phyloP scores from a whole-genome alignment of 1,139 yeast genomes.

The Sugiyamaella grinbergsii region DNA sequence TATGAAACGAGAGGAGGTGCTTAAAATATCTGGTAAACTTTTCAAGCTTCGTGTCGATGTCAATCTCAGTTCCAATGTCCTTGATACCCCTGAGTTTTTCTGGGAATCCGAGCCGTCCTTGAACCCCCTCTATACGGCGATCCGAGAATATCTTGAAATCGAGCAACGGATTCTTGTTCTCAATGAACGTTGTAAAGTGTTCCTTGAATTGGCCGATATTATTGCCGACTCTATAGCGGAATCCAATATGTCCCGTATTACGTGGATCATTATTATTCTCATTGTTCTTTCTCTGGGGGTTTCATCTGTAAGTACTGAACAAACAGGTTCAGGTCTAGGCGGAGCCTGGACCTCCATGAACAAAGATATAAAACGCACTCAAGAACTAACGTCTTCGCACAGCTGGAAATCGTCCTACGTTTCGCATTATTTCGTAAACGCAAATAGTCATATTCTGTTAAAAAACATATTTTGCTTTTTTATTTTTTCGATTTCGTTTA shows the following conservation, averaged over 20 bases:
- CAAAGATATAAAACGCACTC: background rate
- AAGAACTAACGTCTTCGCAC: conserved; percentile 5
- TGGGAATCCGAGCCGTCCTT: conserved; percentile 97
- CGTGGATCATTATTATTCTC: conserved; percentile 85
- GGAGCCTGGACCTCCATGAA: too few species aligned
- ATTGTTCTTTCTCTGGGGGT: conserved; percentile 79
- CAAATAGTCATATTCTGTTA: background rate
- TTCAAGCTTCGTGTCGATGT: conserved; percentile 93
- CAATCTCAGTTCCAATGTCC: conserved; percentile 81
- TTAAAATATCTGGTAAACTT: conserved; percentile 85
- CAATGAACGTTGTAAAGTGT: conserved; percentile 91
- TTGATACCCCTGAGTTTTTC: conserved; percentile 94
- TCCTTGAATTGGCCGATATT: conserved; percentile 88
- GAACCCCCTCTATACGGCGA: conserved; percentile 87
- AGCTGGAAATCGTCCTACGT: conserved; percentile 56
- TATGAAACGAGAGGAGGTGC: conserved; percentile 70
- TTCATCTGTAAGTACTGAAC: conserved; percentile 45
- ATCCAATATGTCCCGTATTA: conserved; percentile 83
- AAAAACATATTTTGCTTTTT: background rate
- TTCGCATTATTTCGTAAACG: conserved; percentile 49
- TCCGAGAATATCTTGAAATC: conserved; percentile 88
- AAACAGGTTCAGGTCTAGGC: too few species aligned
- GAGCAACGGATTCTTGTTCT: conserved; percentile 92
- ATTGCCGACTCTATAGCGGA: conserved; percentile 94
- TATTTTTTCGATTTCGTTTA: background rate